Base-by-base conservation (phyloP, 371 early-diverging fungal genomes). In the Mycotypha africana region DNA sequence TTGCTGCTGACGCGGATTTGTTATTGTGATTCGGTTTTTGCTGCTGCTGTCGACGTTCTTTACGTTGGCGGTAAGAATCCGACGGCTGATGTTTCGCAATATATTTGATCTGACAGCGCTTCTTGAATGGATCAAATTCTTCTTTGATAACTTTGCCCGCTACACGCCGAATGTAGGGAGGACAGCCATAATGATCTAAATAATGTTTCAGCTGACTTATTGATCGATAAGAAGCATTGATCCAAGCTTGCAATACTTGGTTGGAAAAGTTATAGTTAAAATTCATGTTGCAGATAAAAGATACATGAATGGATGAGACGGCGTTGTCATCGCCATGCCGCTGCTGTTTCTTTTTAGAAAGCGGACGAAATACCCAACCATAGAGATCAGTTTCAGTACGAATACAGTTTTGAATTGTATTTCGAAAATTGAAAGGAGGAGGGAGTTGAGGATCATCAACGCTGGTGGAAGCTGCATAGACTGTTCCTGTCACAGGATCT, bases 331-430 rank as follows among this genome's bases (percentile, higher is more conserved):
- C 73, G 22, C 68, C 47, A 2, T 6, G n/a, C 5, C 28, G 8
- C 28, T 28, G 28, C 5, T 28, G 28, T 11, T 53, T 54, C n/a
- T n/a, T n/a, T n/a, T n/a, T n/a, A n/a, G n/a, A n/a, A n/a, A n/a
- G n/a, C 4, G 79, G 75, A 4, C 61, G 38, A 39, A 82, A 60
- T 3, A 76, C 64, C 82, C 82, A 85, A 6, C 86, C 86, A 30
- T 75, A 72, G 2, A 82, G 58, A 25, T 67, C 75, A 0, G 74
- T 49, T 19, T 78, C 47, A 1, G 74, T 75, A 6, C 80, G 73
- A 12, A 70, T 65, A 33, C 67, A 67, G 20, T 62, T 36, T 0
- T 45, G 51, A 20, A 62, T 53, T 3, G 61, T 56, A 35, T 70
- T 73, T n/a, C n/a, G n/a, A n/a, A n/a, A n/a, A n/a, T n/a, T n/a